Conservation (phyloP, 768 basidiomycete species). For the Naganishia vishniacii region DNA sequence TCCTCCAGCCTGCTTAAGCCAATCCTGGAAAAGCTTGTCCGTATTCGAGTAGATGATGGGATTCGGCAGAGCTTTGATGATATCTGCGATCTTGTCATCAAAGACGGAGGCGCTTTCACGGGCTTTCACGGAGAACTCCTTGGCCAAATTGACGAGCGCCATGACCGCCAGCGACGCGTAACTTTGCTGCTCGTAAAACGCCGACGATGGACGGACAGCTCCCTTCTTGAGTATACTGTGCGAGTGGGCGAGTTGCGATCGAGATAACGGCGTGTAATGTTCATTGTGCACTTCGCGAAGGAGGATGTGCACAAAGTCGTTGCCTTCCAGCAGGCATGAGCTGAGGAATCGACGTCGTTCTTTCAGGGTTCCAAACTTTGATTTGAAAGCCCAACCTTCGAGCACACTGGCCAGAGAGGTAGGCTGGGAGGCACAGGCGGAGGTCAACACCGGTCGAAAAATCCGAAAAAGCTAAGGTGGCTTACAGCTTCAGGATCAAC, state of each 20-base stretch:
- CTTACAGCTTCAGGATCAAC: conserved; percentile 91
- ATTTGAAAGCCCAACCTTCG: conserved; percentile 82
- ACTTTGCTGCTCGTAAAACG: conserved; percentile 82
- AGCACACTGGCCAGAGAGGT: conserved; percentile 87
- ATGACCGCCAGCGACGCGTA: conserved; percentile 89
- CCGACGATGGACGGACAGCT: conserved; percentile 65
- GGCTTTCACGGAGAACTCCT: conserved; percentile 73
- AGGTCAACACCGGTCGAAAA: neutral
- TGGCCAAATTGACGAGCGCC: conserved; percentile 76
- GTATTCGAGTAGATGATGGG: conserved; percentile 82
- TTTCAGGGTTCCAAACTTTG: conserved; percentile 64
- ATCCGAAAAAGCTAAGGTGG: conserved; percentile 26
- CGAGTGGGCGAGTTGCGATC: conserved; percentile 55
- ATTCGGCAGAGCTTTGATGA: conserved; percentile 79
- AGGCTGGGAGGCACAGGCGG: conserved; percentile 57
- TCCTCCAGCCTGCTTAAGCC: neutral
- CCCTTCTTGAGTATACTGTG: conserved; percentile 39
- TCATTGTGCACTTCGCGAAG: conserved; percentile 82
- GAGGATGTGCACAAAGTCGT: conserved; percentile 88
- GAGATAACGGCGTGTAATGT: conserved; percentile 59
- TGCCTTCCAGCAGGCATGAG: conserved; percentile 75
- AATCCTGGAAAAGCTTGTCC: conserved; percentile 88
- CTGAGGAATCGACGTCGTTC: conserved; percentile 84
- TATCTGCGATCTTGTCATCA: conserved; percentile 69
- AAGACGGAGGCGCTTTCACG: conserved; percentile 48